Conservation (phyloP, 306 rosid species). For the Neltuma alba region DNA sequence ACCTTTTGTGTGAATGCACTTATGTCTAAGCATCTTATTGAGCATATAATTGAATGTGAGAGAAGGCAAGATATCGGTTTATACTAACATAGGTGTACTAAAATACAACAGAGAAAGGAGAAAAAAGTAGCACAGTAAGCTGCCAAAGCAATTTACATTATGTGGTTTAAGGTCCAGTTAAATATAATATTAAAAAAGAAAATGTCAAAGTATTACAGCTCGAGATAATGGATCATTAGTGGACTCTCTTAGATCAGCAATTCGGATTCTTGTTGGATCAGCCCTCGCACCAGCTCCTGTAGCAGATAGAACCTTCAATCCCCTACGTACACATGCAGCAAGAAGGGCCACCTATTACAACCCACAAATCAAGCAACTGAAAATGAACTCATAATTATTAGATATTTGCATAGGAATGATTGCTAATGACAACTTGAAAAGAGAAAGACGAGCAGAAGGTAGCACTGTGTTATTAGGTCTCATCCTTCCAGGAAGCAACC, state of each 20-base stretch:
- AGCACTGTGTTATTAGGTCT: background rate
- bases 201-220: constrained; percentile 29
- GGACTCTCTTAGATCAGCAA: constrained; percentile 91
- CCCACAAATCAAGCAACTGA: constrained; percentile 42
- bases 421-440: constrained; percentile 16
- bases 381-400: constrained; percentile 36
- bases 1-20: background rate
- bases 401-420: constrained; percentile 24
- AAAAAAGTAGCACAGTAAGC: background rate
- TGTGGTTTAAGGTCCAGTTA: background rate
- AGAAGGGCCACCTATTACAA: constrained; percentile 92
- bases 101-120: constrained; percentile 20
- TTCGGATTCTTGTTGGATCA: constrained; percentile 91
- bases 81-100: background rate
- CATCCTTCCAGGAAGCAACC: constrained; percentile 13
- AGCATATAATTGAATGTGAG: background rate
- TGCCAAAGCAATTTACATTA: constrained; percentile 13
- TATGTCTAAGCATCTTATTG: constrained; percentile 8
- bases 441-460: background rate
- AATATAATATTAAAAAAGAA: no score
- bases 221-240: constrained; percentile 92
- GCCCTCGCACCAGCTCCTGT: constrained; percentile 98
- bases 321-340: constrained; percentile 95
- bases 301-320: constrained; percentile 88
- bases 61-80: constrained; percentile 25